phyloP scores from a whole-genome alignment of 2,329 filamentous ascomycete genomes.

The Fusarium equiseti region DNA sequence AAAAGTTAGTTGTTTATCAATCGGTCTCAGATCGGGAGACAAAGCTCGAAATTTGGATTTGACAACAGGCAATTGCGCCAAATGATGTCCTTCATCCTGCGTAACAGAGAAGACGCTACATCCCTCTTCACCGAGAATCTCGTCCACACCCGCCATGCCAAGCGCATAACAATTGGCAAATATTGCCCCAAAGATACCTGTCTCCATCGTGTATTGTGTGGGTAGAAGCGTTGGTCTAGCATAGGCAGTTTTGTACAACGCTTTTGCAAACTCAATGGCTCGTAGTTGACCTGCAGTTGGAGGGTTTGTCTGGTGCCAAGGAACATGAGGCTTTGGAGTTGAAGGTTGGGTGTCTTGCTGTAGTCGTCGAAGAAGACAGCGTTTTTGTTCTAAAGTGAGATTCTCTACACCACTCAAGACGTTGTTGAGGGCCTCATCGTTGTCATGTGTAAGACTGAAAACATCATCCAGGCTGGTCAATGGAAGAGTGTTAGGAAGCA shows the following conservation, averaged over 20 bases:
- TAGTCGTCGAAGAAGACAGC: slow-evolving; percentile 37
- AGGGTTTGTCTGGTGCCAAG: background rate
- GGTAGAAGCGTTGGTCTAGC: slow-evolving; percentile 30
- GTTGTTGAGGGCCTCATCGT: slow-evolving; percentile 16
- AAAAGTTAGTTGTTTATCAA: slow-evolving; percentile 50
- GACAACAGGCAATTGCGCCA: slow-evolving; percentile 43
- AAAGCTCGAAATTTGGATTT: slow-evolving; percentile 43
- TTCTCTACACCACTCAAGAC: slow-evolving; percentile 33
- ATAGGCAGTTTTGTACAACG: slow-evolving; percentile 31
- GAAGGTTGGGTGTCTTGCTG: slow-evolving; percentile 31
- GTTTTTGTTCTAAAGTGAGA: slow-evolving; percentile 40
- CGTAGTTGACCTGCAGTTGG: slow-evolving; percentile 38
- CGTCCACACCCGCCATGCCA: slow-evolving; percentile 46
- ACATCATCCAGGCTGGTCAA: background rate
- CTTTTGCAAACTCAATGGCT: slow-evolving; percentile 39
- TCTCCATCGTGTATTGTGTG: slow-evolving; percentile 33
- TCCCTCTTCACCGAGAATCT: slow-evolving; percentile 45
- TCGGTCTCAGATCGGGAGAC: slow-evolving; percentile 49
- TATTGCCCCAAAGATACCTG: slow-evolving; percentile 51
- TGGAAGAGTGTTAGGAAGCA: background rate
- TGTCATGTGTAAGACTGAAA: background rate
- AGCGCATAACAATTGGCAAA: slow-evolving; percentile 55
- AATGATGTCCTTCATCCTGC: slow-evolving; percentile 40
- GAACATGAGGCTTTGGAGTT: background rate
- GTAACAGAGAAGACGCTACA: slow-evolving; percentile 51